Conservation (phyloP, 768 basidiomycete genomes). For the Xerocomus potaroensis region DNA sequence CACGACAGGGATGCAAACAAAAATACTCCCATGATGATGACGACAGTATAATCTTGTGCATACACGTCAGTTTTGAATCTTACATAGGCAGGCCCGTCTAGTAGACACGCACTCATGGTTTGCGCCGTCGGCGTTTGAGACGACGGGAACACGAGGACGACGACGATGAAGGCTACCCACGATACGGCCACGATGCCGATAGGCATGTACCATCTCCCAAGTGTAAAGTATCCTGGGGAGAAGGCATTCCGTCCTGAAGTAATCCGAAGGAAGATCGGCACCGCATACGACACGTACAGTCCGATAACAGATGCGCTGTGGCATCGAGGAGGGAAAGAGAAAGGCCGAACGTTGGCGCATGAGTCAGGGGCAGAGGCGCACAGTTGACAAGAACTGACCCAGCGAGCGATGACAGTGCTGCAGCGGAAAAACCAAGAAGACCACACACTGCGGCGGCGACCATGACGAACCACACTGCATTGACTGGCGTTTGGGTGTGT, state of each 20-base stretch:
- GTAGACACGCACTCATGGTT: constrained; percentile 51
- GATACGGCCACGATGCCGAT: constrained; percentile 57
- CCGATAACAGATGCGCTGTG: constrained; percentile 66
- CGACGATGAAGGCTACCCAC: constrained; percentile 61
- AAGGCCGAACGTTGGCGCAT: neutral
- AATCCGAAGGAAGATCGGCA: constrained; percentile 67
- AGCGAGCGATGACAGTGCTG: constrained; percentile 62
- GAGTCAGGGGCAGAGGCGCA: neutral
- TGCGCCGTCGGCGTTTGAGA: constrained; percentile 36
- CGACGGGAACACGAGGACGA: constrained; percentile 57
- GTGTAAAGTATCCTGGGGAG: constrained; percentile 53
- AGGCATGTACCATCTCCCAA: constrained; percentile 59
- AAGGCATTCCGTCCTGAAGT: constrained; percentile 61
- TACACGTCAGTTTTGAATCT: neutral
- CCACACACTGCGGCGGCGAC: constrained; percentile 51
- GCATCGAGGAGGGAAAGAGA: neutral
- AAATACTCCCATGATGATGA: constrained; percentile 62
- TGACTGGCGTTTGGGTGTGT: constrained; percentile 63
- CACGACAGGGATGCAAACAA: constrained; percentile 61
- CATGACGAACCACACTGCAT: constrained; percentile 76
- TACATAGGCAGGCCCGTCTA: neutral
- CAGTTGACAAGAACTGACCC: constrained; percentile 41
- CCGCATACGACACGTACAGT: constrained; percentile 59
- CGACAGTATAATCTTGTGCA: constrained; percentile 62
- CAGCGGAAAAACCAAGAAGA: constrained; percentile 58